A percentile compares a stretch with the other conserved stretches of the same genome.
Evolutionary conservation across 441 rosid genomes (phyloP).

Genomic region (Brassica balearica): DNA sequence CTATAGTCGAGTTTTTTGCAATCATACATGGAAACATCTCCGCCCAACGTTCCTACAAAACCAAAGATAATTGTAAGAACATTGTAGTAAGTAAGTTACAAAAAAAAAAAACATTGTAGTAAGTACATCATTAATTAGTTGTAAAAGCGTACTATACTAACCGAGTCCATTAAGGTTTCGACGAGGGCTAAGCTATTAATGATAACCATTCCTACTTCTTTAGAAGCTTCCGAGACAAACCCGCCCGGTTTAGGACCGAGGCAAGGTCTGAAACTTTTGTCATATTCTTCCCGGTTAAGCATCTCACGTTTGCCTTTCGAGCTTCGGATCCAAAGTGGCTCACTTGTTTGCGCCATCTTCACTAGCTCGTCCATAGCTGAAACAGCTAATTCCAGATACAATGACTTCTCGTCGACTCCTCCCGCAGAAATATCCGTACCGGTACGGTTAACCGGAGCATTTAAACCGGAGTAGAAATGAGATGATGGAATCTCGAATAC

Average conservation of each 20-base stretch:
- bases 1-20: conserved; percentile 49
- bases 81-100: background rate
- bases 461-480: conserved; percentile 26
- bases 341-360: conserved; percentile 71
- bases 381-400: conserved; percentile 72
- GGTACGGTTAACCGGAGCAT: conserved; percentile 22
- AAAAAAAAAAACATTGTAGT: background rate
- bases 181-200: conserved; percentile 89
- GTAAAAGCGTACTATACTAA: conserved; percentile 39
- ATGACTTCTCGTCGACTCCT: conserved; percentile 53
- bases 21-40: conserved; percentile 61
- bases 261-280: conserved; percentile 57
- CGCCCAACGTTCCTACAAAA: conserved; percentile 54
- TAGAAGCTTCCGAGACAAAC: conserved; percentile 78
- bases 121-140: background rate
- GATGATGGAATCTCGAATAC: conserved; percentile 21
- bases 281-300: conserved; percentile 53
- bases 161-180: conserved; percentile 89
- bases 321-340: conserved; percentile 73
- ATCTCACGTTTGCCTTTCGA: conserved; percentile 60
- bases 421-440: conserved; percentile 22
- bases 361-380: conserved; percentile 85
- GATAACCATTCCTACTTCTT: conserved; percentile 76
- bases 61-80: conserved; percentile 1
- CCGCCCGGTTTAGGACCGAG: conserved; percentile 59